Base-by-base conservation (phyloP, 352 stramenopile species). In the Aphanomyces stellatus region DNA sequence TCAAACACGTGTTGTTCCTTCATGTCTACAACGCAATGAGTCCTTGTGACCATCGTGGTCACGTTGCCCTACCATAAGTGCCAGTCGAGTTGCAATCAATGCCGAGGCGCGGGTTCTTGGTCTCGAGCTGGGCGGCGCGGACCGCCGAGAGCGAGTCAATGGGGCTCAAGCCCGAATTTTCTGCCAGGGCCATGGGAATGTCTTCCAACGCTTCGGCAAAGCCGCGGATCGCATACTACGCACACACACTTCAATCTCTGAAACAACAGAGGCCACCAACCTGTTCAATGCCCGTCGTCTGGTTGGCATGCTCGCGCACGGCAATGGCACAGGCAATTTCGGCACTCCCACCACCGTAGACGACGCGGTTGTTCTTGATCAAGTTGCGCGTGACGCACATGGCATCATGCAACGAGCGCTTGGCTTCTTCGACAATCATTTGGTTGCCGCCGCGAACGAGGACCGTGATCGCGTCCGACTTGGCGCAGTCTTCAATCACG, bases 361-460 rank as follows among this genome's bases (percentile, higher is more conserved):
- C 97, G 56, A 99, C 97, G 62, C 95, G 91, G 83, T 99, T 99
- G 85, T 99, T 98, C 76, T 96, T 98, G 77, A 99, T 98, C 56
- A 99, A 78, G 83, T 99, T 99, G 62, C 97, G 91, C 40, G 98
- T 97, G 31, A 99, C 97, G 76, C 97, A 99, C 95, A 99, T 99
- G 69, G 97, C 97, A 79, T 99, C 97, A 76, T 99, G 97, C 43
- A 99, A 83, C 62, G 96, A 99, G 49, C 97, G 92, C 79, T 99
- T 99, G 34, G 96, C 97, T 81, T 99, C 96, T 42, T 99, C 96
- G 17, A 99, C 94, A 73, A 98, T 97, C 96, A 99, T 99, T 81
- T 99, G 98, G 81, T 99, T 99, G 56, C 97, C 97, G 34, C 96
- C 97, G 33, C 97, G 88, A 41, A 99, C 97, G 51, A 99, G 85